Evolutionary conservation across 2,329 filamentous ascomycete species (phyloP).

Genomic region (Aspergillus calidoustus): DNA sequence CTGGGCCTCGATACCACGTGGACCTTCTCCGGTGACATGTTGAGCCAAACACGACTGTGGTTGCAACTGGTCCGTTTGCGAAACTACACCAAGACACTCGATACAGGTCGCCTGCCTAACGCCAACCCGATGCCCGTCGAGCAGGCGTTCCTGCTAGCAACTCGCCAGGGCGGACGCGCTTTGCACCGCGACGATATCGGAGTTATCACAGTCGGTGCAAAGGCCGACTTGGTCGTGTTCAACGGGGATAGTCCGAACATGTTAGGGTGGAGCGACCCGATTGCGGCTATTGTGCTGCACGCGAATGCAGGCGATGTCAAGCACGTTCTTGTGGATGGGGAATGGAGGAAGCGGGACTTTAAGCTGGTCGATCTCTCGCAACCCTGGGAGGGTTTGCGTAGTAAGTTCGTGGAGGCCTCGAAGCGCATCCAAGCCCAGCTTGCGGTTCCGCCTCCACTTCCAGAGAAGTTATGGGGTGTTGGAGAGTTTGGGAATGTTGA

Average conservation of each 20-base stretch:
- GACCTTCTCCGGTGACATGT: constrained; percentile 56
- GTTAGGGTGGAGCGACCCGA: constrained; percentile 60
- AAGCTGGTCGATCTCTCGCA: background rate
- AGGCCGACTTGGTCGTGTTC: constrained; percentile 60
- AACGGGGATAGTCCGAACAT: constrained; percentile 54
- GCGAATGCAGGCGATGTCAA: constrained; percentile 10
- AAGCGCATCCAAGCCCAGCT: constrained; percentile 8
- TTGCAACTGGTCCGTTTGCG: background rate
- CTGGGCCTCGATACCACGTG: constrained; percentile 62
- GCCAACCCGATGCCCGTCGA: constrained; percentile 14
- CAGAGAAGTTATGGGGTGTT: background rate
- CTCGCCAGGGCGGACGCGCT: constrained; percentile 10
- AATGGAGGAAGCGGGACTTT: constrained; percentile 11
- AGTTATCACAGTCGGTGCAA: constrained; percentile 1
- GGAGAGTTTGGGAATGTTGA: constrained; percentile 8
- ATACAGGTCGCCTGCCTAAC: background rate
- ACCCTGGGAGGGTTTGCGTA: background rate
- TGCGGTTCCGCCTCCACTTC: constrained; percentile 1
- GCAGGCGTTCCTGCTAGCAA: constrained; percentile 8
- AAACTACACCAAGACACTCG: constrained; percentile 3
- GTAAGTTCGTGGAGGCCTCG: background rate
- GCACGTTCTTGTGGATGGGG: constrained; percentile 12
- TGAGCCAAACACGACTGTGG: constrained; percentile 61
- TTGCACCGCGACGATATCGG: constrained; percentile 10
- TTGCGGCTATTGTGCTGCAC: constrained; percentile 62